A percentile compares a stretch with the other conserved stretches of the same genome.
Evolutionary conservation across 2,329 filamentous ascomycete species (phyloP).

Genomic region (Clarireedia hainanense): DNA sequence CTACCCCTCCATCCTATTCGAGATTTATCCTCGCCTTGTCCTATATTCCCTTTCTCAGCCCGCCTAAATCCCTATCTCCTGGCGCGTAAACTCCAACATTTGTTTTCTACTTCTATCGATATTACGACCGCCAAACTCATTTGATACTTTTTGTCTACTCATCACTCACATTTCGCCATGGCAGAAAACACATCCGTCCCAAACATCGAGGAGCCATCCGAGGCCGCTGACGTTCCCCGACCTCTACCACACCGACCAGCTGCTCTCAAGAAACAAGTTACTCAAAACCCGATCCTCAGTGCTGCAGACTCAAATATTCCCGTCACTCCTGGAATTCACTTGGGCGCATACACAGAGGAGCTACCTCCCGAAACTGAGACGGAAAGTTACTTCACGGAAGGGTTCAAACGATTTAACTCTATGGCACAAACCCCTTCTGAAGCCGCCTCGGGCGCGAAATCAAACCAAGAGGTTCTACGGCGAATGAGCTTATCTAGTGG

Average conservation of each 20-base stretch:
- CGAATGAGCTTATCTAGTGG: conserved; percentile 34
- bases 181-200: background rate
- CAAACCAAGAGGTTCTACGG: conserved; percentile 36
- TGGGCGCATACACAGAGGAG: conserved; percentile 16
- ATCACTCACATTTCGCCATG: conserved; percentile 5
- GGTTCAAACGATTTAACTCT: conserved; percentile 13
- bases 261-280: conserved; percentile 13
- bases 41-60: no score
- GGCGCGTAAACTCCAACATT: background rate
- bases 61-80: background rate
- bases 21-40: no score
- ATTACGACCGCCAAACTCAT: background rate
- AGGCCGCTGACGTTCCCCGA: background rate
- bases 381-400: conserved; percentile 22
- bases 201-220: background rate
- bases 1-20: no score
- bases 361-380: background rate
- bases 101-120: background rate
- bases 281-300: conserved; percentile 24
- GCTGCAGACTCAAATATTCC: conserved; percentile 23
- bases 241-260: background rate
- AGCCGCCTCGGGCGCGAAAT: conserved; percentile 29
- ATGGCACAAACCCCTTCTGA: conserved; percentile 25
- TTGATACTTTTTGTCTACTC: background rate
- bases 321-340: conserved; percentile 25